phyloP scores from a whole-genome alignment of 176 grass and related monocot genomes.

The Bonia amplexicaulis region DNA sequence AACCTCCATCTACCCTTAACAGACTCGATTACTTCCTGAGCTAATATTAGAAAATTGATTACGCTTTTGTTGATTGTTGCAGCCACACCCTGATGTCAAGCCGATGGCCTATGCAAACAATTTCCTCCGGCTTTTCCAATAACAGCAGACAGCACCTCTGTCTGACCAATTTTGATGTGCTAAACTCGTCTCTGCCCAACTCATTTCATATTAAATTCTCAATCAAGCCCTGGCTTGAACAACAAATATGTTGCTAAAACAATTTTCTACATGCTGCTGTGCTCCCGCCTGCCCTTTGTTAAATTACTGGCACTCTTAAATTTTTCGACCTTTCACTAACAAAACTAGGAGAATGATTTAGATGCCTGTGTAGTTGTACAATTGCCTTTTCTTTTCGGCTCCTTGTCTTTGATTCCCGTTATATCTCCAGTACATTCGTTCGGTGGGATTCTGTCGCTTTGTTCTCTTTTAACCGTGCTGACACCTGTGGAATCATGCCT shows the following conservation, averaged over 20 bases:
- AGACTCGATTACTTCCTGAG: not conserved
- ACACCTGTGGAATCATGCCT: not conserved
- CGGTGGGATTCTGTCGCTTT: not conserved
- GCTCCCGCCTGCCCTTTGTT: not conserved
- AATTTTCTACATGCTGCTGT: not conserved
- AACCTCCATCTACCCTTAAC: not conserved
- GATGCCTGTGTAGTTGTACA: not conserved
- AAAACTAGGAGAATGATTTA: not conserved
- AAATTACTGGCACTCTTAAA: not conserved
- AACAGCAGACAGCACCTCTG: not conserved
- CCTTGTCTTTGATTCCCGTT: not conserved
- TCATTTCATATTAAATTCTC: not conserved
- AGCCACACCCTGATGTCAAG: conserved; percentile 81
- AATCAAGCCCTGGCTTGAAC: not conserved
- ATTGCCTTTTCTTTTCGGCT: not conserved
- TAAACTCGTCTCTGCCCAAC: not conserved
- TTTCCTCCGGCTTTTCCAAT: conserved; percentile 70
- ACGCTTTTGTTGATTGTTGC: conserved; percentile 24
- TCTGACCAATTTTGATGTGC: conserved; percentile 27
- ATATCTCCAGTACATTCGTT: not conserved
- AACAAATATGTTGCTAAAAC: conserved; percentile 3
- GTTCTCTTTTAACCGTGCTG: not conserved
- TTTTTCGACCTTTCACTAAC: not conserved
- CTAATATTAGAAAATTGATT: not conserved
- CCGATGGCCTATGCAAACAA: conserved; percentile 80